A percentile compares a stretch with the other conserved stretches of the same genome.
Conservation (phyloP, 1,284 basidiomycete genomes). For the Pyrrhoderma noxium region DNA sequence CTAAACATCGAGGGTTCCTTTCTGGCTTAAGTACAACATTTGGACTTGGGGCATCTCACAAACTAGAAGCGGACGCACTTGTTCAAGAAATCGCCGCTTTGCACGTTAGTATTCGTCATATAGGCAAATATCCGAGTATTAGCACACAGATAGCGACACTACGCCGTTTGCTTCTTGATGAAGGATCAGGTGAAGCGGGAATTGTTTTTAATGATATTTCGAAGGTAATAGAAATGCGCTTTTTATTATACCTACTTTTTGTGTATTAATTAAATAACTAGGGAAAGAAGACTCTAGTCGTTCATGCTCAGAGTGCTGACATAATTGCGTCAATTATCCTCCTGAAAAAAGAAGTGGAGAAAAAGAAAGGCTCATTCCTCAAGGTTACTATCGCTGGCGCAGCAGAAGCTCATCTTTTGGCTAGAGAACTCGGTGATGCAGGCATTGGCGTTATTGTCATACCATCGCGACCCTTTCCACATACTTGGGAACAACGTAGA, state of each 20-base stretch:
- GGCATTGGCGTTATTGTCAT: constrained; percentile 70
- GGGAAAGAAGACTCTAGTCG: constrained; percentile 49
- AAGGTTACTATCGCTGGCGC: constrained; percentile 62
- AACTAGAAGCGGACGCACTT: constrained; percentile 61
- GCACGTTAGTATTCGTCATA: constrained; percentile 55
- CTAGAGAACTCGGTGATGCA: constrained; percentile 64
- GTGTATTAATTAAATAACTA: constrained; percentile 17
- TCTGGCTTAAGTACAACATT: constrained; percentile 64
- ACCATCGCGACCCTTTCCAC: constrained; percentile 52
- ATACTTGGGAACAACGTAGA: constrained; percentile 47
- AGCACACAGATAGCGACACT: constrained; percentile 29
- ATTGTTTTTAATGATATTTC: constrained; percentile 48
- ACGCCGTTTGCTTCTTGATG: constrained; percentile 51
- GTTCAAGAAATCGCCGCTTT: constrained; percentile 62
- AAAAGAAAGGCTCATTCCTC: constrained; percentile 31
- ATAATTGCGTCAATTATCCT: constrained; percentile 70
- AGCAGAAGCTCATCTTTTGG: constrained; percentile 69
- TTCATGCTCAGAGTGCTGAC: constrained; percentile 58
- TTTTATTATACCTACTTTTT: too few species aligned
- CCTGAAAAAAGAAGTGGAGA: constrained; percentile 70
- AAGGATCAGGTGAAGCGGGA: constrained; percentile 39
- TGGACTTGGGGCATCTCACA: constrained; percentile 53
- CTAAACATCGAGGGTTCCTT: constrained; percentile 48
- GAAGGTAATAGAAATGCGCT: too few species aligned
- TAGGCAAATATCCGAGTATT: constrained; percentile 24